Evolutionary conservation across 2,329 filamentous ascomycete species (phyloP).

Genomic region (Zopfia rhizophila): DNA sequence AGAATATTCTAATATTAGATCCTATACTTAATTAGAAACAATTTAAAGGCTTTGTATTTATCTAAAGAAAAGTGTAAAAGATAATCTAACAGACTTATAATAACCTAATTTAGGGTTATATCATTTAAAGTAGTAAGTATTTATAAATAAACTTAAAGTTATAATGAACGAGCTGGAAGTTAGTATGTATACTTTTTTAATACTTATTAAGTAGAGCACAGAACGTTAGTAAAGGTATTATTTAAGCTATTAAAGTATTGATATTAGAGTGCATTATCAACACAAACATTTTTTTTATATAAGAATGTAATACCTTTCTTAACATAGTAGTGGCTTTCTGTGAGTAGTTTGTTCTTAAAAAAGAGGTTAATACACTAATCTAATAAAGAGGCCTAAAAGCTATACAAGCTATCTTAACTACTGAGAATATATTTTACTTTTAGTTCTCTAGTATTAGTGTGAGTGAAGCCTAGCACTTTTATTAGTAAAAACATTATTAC

Average conservation of each 20-base stretch:
- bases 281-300: constrained; percentile 52
- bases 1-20: constrained; percentile 69
- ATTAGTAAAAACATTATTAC: constrained; percentile 55
- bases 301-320: constrained; percentile 36
- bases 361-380: constrained; percentile 42
- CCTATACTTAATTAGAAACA: constrained; percentile 59
- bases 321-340: constrained; percentile 45
- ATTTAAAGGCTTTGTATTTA: constrained; percentile 65
- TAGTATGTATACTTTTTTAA: constrained; percentile 53
- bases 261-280: constrained; percentile 59
- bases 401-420: constrained; percentile 19
- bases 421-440: constrained; percentile 22
- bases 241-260: constrained; percentile 36
- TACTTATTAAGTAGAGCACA: constrained; percentile 25
- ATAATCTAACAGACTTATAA: constrained; percentile 62
- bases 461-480: constrained; percentile 48
- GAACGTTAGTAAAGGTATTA: constrained; percentile 25
- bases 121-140: constrained; percentile 37
- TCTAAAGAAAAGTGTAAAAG: constrained; percentile 61
- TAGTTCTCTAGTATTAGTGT: constrained; percentile 4
- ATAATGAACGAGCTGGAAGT: constrained; percentile 44
- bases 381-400: constrained; percentile 7
- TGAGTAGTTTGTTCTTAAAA: constrained; percentile 52
- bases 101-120: constrained; percentile 60
- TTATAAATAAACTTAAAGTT: constrained; percentile 56